Evolutionary conservation across 2,329 filamentous ascomycete genomes (phyloP).

Genomic region (Colletotrichum kahawae): DNA sequence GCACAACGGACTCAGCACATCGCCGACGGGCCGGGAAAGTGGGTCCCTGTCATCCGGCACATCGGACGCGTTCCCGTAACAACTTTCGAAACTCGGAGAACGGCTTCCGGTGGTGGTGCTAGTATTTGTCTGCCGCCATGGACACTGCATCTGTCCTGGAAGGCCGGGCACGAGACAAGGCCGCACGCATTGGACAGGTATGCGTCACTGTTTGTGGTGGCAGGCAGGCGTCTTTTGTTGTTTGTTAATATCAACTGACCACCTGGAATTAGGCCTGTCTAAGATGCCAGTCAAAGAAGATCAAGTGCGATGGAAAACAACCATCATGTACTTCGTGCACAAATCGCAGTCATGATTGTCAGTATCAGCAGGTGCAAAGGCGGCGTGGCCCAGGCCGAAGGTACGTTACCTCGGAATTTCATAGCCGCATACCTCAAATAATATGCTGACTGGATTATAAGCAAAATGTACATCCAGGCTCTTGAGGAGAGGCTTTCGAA

Average conservation of each 20-base stretch:
- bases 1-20: background rate
- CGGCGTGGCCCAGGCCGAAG: constrained; percentile 18
- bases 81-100: background rate
- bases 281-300: constrained; percentile 20
- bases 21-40: background rate
- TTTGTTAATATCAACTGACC: background rate
- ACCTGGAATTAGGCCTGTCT: constrained; percentile 9
- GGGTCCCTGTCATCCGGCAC: background rate
- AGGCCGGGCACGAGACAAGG: background rate
- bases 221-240: background rate
- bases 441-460: background rate
- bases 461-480: constrained; percentile 18
- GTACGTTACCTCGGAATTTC: background rate
- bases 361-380: constrained; percentile 14
- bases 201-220: background rate
- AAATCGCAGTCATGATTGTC: constrained; percentile 5
- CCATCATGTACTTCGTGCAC: constrained; percentile 17
- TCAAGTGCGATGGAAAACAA: constrained; percentile 14
- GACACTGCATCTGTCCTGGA: background rate
- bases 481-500: constrained; percentile 19
- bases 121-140: background rate
- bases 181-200: constrained; percentile 8
- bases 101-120: background rate
- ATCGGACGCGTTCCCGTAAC: background rate
- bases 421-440: too few species aligned